These are phyloP conservation scores for Iberis pinnata DNA, from an alignment of 345 rosid species.

Conservation along the genomic window DNA sequence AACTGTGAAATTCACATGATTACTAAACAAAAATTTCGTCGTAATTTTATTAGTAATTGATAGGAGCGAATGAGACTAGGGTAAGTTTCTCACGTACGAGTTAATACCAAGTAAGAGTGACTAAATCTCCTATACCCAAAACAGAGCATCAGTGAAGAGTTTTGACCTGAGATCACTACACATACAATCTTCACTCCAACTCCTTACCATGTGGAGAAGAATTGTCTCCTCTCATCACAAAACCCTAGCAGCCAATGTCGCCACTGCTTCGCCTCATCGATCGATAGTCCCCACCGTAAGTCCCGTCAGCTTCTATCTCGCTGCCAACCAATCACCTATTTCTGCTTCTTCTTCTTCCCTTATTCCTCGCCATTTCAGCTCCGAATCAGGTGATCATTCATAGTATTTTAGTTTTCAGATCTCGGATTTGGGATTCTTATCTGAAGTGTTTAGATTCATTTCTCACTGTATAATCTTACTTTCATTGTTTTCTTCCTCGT, in stretches of 20 bases:
- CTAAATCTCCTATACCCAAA: no score
- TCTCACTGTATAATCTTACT: background rate
- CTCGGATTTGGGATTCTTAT: slow-evolving; percentile 1
- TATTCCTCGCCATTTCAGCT: slow-evolving; percentile 36
- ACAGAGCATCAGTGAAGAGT: no score
- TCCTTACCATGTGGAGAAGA: slow-evolving; percentile 62
- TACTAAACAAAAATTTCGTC: no score
- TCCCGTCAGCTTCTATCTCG: slow-evolving; percentile 15
- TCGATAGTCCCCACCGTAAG: slow-evolving; percentile 17
- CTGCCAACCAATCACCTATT: slow-evolving; percentile 27
- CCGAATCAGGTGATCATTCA: slow-evolving; percentile 39
- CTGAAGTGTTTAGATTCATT: background rate
- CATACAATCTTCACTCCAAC: background rate
- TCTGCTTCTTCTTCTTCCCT: slow-evolving; percentile 20
- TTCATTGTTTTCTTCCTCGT: no score
- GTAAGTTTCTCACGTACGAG: no score
- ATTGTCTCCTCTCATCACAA: slow-evolving; percentile 49
- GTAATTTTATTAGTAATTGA: no score
- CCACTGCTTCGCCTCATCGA: slow-evolving; percentile 31
- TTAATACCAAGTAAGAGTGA: no score
- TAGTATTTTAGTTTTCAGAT: slow-evolving; percentile 9
- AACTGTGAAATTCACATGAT: no score
- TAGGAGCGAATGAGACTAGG: no score
- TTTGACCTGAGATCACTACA: no score
- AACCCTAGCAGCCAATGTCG: slow-evolving; percentile 41